Percentiles rank a stretch among this genome's conserved stretches.
phyloP scores from a whole-genome alignment of 192 early-diverging fungal genomes.

The Coemansia javaensis region DNA sequence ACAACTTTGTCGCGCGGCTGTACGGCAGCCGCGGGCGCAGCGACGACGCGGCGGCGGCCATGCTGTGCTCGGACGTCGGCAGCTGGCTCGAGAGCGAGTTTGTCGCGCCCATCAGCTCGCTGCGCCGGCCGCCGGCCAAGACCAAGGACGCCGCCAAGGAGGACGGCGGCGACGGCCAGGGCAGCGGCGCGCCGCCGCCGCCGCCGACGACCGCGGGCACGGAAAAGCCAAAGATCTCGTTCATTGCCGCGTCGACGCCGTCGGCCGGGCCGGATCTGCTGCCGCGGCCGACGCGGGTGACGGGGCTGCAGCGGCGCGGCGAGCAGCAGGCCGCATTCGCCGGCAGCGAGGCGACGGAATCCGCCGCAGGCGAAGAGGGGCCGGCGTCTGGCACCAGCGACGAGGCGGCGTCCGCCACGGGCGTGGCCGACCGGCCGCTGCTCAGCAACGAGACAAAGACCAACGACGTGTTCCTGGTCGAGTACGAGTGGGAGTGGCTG shows the following conservation, averaged over 20 bases:
- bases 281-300: constrained; percentile 19
- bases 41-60: constrained; percentile 4
- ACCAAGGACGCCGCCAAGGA: background rate
- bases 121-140: constrained; percentile 13
- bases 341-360: background rate
- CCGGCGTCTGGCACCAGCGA: background rate
- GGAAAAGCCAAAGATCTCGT: constrained; percentile 32
- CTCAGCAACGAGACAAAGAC: constrained; percentile 27
- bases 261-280: constrained; percentile 7
- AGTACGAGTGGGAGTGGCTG: constrained; percentile 49
- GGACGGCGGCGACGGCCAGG: background rate
- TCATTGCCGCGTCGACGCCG: constrained; percentile 27
- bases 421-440: constrained; percentile 10
- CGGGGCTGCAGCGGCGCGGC: constrained; percentile 23
- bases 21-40: constrained; percentile 7
- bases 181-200: background rate
- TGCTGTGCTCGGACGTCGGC: constrained; percentile 33
- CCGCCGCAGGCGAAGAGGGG: background rate
- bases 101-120: constrained; percentile 27
- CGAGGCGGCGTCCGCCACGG: background rate
- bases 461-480: constrained; percentile 43
- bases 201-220: background rate
- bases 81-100: constrained; percentile 43
- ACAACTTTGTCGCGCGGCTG: constrained; percentile 42
- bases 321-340: too few species aligned